Base-by-base conservation (phyloP, 2,329 filamentous ascomycete genomes). In the Waltergamsia citrina region DNA sequence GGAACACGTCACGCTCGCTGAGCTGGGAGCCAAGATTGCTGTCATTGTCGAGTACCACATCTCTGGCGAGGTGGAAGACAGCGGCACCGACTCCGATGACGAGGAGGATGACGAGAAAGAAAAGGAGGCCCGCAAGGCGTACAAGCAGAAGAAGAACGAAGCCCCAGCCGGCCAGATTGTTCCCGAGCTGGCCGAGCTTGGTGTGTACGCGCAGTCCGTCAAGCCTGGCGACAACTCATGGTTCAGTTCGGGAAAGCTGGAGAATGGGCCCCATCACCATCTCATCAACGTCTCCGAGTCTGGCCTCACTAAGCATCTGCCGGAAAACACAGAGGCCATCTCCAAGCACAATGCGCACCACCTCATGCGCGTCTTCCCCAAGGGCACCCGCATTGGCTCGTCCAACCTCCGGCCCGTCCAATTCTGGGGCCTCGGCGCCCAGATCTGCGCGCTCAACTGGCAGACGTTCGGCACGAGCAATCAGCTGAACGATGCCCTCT, bases 371-470 rank as follows among this genome's bases (percentile, higher is more conserved):
- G 77, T 82, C 2, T 83, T 64, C 42, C 78, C 78, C 24, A 81
- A 81, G 46, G 78, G 78, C 32, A 80, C 77, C 0, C 71, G 78
- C 28, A 81, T 83, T 49, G 73, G 71, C 0, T 81, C 76, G 3
- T 67, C 63, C 23, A 83, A 83, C 46, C 65, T 83, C 3, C 65
- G 66, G 34, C 77, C 75, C 0, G 65, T 77, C 0, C 65, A 68
- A 0, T 82, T 78, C 49, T 83, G 78, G 78, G 74, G 65, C 6
- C 50, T 81, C 4, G 78, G 78, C 2, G 77, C 78, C 3, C 78
- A 83, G 45, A 76, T 83, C 30, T 81, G 75, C 48, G 78, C 78
- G 4, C 62, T 83, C 34, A 83, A 83, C 54, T 78, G 77, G 72
- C 78, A 83, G 47, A 78, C 69, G 0, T 83, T 81, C 42, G 75